A percentile compares a stretch with the other conserved stretches of the same genome.
Conservation (phyloP, 192 early-diverging fungal species). For the Entomortierella beljakovae region DNA sequence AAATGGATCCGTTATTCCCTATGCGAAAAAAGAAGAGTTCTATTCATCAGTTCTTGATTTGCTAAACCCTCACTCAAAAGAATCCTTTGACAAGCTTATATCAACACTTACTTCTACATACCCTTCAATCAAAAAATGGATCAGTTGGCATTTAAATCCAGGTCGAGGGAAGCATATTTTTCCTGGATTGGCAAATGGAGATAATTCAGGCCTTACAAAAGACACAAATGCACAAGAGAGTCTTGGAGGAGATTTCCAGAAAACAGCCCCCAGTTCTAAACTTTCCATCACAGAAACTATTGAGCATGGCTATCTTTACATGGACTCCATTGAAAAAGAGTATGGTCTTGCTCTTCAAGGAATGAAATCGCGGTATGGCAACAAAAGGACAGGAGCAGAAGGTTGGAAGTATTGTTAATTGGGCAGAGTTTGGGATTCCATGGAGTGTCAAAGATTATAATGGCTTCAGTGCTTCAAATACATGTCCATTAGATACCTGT, state of each 20-base stretch:
- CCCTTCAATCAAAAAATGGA: background rate
- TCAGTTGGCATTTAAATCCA: slow-evolving; percentile 6
- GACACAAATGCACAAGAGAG: slow-evolving; percentile 17
- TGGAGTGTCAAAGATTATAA: slow-evolving; percentile 12
- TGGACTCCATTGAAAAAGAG: background rate
- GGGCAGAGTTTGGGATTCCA: slow-evolving; percentile 29
- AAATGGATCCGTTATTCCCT: background rate
- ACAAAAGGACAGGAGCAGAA: background rate
- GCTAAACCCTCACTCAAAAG: background rate
- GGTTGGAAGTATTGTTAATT: slow-evolving; percentile 9
- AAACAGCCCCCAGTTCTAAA: background rate
- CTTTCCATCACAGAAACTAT: background rate
- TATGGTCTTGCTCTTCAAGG: background rate
- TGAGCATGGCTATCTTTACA: background rate
- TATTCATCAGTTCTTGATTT: background rate
- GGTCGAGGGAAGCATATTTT: slow-evolving; percentile 6
- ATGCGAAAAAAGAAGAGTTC: background rate
- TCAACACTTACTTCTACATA: background rate
- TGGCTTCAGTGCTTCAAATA: slow-evolving; percentile 3
- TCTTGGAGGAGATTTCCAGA: slow-evolving; percentile 6
- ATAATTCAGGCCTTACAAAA: background rate
- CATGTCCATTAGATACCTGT: slow-evolving; percentile 21
- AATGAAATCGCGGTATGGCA: background rate
- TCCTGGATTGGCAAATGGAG: background rate
- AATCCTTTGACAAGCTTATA: background rate